Conservation (phyloP, 768 basidiomycete species). For the Tubosaeta sp. region DNA sequence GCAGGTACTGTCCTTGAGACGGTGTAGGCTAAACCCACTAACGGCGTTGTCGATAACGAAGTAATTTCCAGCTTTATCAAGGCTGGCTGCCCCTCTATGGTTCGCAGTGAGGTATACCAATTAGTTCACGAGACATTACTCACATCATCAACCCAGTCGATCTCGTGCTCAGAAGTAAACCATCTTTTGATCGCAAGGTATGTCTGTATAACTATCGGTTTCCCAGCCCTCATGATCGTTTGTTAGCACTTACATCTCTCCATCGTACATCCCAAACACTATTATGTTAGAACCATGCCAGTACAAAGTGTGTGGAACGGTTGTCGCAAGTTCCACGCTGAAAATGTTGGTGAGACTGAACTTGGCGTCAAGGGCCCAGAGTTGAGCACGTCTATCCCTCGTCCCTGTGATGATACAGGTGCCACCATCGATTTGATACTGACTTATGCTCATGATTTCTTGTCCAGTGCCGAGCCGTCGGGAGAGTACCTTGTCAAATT, state of each 20-base stretch:
- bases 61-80: background rate
- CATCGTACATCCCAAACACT: constrained; percentile 2
- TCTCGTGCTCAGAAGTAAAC: background rate
- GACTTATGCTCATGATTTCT: constrained; percentile 8
- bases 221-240: too few relatives aligned
- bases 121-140: background rate
- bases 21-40: background rate
- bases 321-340: background rate
- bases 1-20: background rate
- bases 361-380: background rate
- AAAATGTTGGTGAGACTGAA: background rate
- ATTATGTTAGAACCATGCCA: background rate
- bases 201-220: background rate
- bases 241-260: background rate
- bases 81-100: background rate
- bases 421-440: background rate
- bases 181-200: background rate
- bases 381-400: background rate
- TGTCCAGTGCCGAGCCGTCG: constrained; percentile 1
- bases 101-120: background rate
- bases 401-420: background rate
- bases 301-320: background rate
- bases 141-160: background rate
- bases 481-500: constrained; percentile 2
- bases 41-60: background rate